Evolutionary conservation across 2,329 filamentous ascomycete species (phyloP).

Genomic region (Coniochaeta sp.): DNA sequence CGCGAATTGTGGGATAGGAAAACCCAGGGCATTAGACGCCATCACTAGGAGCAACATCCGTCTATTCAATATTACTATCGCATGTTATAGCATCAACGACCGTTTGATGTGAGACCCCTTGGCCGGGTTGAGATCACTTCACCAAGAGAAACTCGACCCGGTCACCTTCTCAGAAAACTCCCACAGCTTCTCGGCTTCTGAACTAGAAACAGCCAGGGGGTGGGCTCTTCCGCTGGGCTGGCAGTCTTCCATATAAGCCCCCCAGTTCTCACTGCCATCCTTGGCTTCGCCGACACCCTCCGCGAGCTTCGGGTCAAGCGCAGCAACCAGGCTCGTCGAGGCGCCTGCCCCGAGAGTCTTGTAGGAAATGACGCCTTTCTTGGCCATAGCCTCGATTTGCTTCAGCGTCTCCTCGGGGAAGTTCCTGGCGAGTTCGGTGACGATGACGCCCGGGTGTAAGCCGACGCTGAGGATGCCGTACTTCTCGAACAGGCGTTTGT

Average conservation of each 20-base stretch:
- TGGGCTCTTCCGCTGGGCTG: conserved; percentile 20
- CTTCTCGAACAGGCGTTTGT: conserved; percentile 38
- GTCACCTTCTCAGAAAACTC: conserved; percentile 25
- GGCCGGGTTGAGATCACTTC: background rate
- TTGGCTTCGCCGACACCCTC: conserved; percentile 11
- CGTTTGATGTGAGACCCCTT: background rate
- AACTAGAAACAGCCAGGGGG: conserved; percentile 16
- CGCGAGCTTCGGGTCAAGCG: conserved; percentile 20
- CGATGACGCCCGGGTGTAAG: conserved; percentile 39
- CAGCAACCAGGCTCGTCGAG: conserved; percentile 21
- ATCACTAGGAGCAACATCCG: background rate
- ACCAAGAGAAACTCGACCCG: conserved; percentile 13
- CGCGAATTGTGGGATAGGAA: background rate
- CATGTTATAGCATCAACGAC: background rate
- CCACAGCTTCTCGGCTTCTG: conserved; percentile 27
- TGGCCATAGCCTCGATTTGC: background rate
- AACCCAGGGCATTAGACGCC: background rate
- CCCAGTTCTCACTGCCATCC: conserved; percentile 23
- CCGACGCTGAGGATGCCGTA: conserved; percentile 33
- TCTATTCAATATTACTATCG: background rate
- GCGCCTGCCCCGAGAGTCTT: conserved; percentile 14
- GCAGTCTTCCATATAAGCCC: conserved; percentile 21
- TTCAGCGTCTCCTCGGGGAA: background rate
- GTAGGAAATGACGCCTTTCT: conserved; percentile 1
- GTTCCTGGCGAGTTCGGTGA: conserved; percentile 20